A percentile compares a stretch with the other conserved stretches of the same genome.
phyloP scores from a whole-genome alignment of 108 stramenopile genomes.

The Thalassiosira profunda region DNA sequence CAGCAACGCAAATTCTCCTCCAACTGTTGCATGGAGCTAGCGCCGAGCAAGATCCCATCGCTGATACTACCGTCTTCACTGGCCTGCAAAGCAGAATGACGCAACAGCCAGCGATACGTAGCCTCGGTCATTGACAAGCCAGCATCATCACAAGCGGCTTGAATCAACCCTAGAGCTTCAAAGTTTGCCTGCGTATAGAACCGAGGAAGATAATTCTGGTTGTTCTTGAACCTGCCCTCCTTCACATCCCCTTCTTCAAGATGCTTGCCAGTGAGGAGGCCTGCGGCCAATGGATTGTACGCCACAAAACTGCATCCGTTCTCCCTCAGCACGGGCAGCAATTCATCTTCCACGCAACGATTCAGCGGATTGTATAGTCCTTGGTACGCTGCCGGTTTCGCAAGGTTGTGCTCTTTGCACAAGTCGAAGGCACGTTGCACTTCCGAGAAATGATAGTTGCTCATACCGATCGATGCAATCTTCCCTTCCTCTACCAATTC shows the following conservation, averaged over 20 bases:
- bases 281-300: conserved; percentile 96
- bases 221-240: conserved; percentile 86
- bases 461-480: conserved; percentile 71
- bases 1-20: conserved; percentile 78
- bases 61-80: conserved; percentile 4
- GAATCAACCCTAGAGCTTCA: conserved; percentile 76
- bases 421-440: conserved; percentile 80
- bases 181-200: conserved; percentile 87
- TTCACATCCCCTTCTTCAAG: conserved; percentile 28
- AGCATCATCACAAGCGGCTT: conserved; percentile 58
- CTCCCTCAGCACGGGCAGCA: conserved; percentile 79
- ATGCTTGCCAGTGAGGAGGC: conserved; percentile 89
- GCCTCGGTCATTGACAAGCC: conserved; percentile 83
- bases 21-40: conserved; percentile 78
- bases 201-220: conserved; percentile 85
- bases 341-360: conserved; percentile 86
- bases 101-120: conserved; percentile 89
- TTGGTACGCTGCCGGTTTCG: conserved; percentile 91
- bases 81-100: conserved; percentile 74
- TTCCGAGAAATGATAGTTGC: conserved; percentile 87
- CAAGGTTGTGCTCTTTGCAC: conserved; percentile 71
- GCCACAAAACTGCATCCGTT: conserved; percentile 90
- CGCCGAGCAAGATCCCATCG: conserved; percentile 89
- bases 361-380: conserved; percentile 96
- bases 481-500: conserved; percentile 61